phyloP scores from a whole-genome alignment of 225 moss, liverwort and hornwort genomes.

The Marchantia paleacea region DNA sequence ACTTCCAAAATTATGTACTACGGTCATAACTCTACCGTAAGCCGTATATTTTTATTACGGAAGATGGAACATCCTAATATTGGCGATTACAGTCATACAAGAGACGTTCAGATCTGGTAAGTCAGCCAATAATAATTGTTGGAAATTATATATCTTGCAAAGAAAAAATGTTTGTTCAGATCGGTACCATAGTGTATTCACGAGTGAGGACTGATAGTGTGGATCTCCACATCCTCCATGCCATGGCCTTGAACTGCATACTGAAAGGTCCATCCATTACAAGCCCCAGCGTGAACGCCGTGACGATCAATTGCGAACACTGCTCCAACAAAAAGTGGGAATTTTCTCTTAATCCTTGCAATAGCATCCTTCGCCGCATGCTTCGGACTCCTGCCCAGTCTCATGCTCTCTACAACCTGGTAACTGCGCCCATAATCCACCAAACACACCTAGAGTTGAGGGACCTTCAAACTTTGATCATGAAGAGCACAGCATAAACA shows the following conservation, averaged over 20 bases:
- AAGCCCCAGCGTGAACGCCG: constrained; percentile 82
- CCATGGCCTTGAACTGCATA: constrained; percentile 65
- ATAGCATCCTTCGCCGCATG: constrained; percentile 77
- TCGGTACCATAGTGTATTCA: background rate
- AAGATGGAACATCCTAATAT: too few relatives aligned
- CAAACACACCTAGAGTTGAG: background rate
- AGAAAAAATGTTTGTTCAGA: too few relatives aligned
- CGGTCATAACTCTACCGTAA: too few relatives aligned
- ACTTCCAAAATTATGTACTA: too few relatives aligned
- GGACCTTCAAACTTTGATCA: too few relatives aligned
- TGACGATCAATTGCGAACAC: constrained; percentile 69
- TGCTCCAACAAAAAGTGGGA: constrained; percentile 77
- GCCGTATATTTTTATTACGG: too few relatives aligned
- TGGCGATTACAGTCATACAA: too few relatives aligned
- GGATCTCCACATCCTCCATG: constrained; percentile 55
- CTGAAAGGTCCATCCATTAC: constrained; percentile 85
- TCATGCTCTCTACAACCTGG: constrained; percentile 97
- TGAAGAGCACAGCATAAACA: too few relatives aligned
- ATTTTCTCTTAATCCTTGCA: constrained; percentile 73
- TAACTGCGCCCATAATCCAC: constrained; percentile 49
- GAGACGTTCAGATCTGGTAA: too few relatives aligned
- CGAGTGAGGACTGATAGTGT: constrained; percentile 39
- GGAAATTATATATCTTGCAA: too few relatives aligned
- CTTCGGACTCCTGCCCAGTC: constrained; percentile 75
- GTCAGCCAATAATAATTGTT: too few relatives aligned